A percentile compares a stretch with the other conserved stretches of the same genome.
Conservation (phyloP, 2,329 filamentous ascomycete species). For the Cladophialophora bantiana region DNA sequence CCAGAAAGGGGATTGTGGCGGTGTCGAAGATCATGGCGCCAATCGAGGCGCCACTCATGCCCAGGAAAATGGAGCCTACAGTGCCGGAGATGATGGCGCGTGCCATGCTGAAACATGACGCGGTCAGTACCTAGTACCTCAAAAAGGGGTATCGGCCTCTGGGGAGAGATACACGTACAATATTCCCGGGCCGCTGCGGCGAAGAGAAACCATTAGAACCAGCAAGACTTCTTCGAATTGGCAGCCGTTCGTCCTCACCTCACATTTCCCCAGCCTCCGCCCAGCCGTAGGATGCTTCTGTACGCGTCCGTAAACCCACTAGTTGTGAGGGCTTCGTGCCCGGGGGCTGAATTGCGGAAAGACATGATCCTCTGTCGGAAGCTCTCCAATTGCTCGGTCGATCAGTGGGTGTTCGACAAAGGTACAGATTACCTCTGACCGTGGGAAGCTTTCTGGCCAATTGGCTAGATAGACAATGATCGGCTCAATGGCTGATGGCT, state of each 20-base stretch:
- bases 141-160: not conserved
- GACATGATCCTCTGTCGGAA: slow-evolving; percentile 12
- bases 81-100: slow-evolving; percentile 34
- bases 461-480: not conserved
- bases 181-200: slow-evolving; percentile 32
- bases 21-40: slow-evolving; percentile 34
- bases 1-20: slow-evolving; percentile 36
- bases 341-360: slow-evolving; percentile 26
- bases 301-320: slow-evolving; percentile 23
- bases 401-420: not conserved
- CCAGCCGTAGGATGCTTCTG: slow-evolving; percentile 24
- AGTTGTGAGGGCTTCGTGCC: slow-evolving; percentile 24
- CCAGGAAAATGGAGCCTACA: slow-evolving; percentile 29
- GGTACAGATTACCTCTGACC: not conserved
- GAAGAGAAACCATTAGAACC: not conserved
- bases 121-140: not conserved
- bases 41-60: slow-evolving; percentile 34
- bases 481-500: not conserved
- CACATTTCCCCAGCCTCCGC: slow-evolving; percentile 38
- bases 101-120: slow-evolving; percentile 30
- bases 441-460: not conserved
- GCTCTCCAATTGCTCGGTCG: slow-evolving; percentile 1
- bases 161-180: slow-evolving; percentile 27
- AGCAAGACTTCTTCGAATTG: not conserved
- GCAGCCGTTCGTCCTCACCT: slow-evolving; percentile 21